phyloP scores from a whole-genome alignment of 2,329 filamentous ascomycete species.

The Metarhizium humberi region DNA sequence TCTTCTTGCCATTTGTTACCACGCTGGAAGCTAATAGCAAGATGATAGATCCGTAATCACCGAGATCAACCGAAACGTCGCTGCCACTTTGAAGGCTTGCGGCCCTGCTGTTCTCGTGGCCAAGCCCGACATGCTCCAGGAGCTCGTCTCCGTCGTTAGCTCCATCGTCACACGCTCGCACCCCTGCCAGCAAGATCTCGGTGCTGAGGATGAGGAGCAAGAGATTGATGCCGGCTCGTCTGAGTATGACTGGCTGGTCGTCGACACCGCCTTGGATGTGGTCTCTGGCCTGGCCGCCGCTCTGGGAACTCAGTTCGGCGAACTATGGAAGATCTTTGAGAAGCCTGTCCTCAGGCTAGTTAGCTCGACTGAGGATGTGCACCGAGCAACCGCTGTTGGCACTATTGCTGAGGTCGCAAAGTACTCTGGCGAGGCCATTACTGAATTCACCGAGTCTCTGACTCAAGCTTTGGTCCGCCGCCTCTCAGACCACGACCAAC shows the following conservation, averaged over 20 bases:
- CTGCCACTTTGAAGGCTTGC: slow-evolving; percentile 81
- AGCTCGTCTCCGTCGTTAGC: slow-evolving; percentile 65
- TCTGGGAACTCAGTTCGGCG: slow-evolving; percentile 69
- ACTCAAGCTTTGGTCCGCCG: slow-evolving; percentile 78
- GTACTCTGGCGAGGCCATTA: slow-evolving; percentile 73
- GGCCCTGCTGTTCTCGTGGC: slow-evolving; percentile 77
- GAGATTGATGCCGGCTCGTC: slow-evolving; percentile 70
- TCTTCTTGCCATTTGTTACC: neutral
- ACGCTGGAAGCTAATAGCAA: neutral
- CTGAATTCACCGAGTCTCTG: slow-evolving; percentile 68
- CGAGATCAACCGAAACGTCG: slow-evolving; percentile 89
- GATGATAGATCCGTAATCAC: slow-evolving; percentile 68
- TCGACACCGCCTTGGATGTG: slow-evolving; percentile 90
- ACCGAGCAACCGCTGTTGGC: slow-evolving; percentile 84
- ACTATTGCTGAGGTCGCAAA: slow-evolving; percentile 86
- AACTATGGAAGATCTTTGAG: slow-evolving; percentile 94
- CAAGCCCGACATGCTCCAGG: slow-evolving; percentile 57
- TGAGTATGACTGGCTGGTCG: slow-evolving; percentile 95
- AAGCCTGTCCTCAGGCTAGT: slow-evolving; percentile 84
- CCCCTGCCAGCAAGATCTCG: slow-evolving; percentile 85
- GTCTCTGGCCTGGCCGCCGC: slow-evolving; percentile 76
- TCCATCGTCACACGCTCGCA: slow-evolving; percentile 84
- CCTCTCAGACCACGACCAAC: slow-evolving; percentile 77
- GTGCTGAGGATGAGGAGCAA: slow-evolving; percentile 67
- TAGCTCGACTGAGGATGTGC: slow-evolving; percentile 73